These are phyloP conservation scores for Sporothrix schenckii DNA, from an alignment of 2,329 filamentous ascomycete species.

Conservation along the genomic window DNA sequence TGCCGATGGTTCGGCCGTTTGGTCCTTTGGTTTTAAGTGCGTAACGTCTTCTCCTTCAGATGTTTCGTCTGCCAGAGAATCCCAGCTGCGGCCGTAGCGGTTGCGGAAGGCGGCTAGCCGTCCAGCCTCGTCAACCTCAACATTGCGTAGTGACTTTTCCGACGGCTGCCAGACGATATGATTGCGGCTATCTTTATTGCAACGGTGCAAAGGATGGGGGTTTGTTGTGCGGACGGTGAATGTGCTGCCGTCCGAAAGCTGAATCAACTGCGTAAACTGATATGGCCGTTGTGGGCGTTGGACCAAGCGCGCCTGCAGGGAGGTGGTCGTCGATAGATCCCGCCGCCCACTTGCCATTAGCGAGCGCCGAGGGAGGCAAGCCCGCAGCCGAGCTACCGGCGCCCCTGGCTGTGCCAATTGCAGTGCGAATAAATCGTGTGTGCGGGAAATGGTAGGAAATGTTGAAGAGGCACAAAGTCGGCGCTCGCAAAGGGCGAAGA, in stretches of 20 bases:
- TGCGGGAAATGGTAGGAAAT: not conserved
- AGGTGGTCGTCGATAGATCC: constrained; percentile 44
- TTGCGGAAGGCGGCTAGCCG: constrained; percentile 82
- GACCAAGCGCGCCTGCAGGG: constrained; percentile 82
- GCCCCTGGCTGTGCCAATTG: constrained; percentile 14
- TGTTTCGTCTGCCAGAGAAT: constrained; percentile 50
- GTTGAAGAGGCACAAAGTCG: constrained; percentile 16
- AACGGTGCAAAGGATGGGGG: constrained; percentile 62
- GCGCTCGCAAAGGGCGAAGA: constrained; percentile 18
- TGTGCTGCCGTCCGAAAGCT: constrained; percentile 86
- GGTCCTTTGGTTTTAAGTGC: constrained; percentile 35
- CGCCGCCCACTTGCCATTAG: constrained; percentile 35
- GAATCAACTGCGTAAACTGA: constrained; percentile 95
- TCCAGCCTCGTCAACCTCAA: constrained; percentile 95
- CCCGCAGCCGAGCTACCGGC: not conserved
- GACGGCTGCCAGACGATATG: constrained; percentile 88
- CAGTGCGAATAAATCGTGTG: not conserved
- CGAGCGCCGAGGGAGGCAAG: not conserved
- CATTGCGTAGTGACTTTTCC: constrained; percentile 76
- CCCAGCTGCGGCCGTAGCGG: constrained; percentile 82
- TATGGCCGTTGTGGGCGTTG: constrained; percentile 88
- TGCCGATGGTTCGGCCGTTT: constrained; percentile 34
- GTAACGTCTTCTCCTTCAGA: not conserved
- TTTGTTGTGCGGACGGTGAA: constrained; percentile 79
- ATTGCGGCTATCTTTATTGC: constrained; percentile 83